Evolutionary conservation across 768 basidiomycete species (phyloP), one percentile per base, ranked within the genome.

Genomic region (Trametes coccinea): DNA sequence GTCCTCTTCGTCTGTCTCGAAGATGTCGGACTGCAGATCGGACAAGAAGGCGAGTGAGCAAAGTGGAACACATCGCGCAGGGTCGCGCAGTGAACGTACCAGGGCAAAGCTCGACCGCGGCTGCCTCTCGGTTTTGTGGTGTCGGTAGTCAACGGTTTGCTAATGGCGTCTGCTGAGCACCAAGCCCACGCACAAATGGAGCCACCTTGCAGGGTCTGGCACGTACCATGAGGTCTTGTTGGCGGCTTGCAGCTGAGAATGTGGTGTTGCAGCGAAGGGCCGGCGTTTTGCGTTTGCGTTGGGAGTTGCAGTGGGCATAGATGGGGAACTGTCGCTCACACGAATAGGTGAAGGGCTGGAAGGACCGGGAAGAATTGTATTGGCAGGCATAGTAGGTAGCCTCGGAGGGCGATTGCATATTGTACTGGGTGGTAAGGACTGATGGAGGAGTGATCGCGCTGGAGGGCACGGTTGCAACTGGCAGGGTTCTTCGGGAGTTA

Each of bases 1-100:
- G 30, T 61, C 68, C 17, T 64, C 58, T 43, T 69, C 66, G 60
- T 67, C 64, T 16, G 48, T 57, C 54, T 69, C 68, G n/a, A 60
- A 65, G 47, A 69, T 69, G 37, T 69, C 68, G 14, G 68, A 67
- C 66, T 69, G 29, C 3, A 16, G 16, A 33, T 14, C 34, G 44
- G 1, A 30, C 37, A 8, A 22, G 43, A 11, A 27, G 3, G 17
- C 47, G 39, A 10, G 46, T 29, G 22, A 44, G 44, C 49, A 17
- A 2, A 3, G 22, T 14, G 50, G 8, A 11, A 13, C 57, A 16
- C 11, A 30, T 10, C 27, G 16, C 9, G 11, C 11, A 27, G 11
- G 8, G 5, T 17, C 0, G 46, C 11, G 10, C n/a, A 5, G 6
- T 29, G 1, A 31, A 59, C 61, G 17, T 56, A 67, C 66, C 62